Evolutionary conservation across 2,329 filamentous ascomycete species (phyloP).

Genomic region (Colletotrichum caudatum): DNA sequence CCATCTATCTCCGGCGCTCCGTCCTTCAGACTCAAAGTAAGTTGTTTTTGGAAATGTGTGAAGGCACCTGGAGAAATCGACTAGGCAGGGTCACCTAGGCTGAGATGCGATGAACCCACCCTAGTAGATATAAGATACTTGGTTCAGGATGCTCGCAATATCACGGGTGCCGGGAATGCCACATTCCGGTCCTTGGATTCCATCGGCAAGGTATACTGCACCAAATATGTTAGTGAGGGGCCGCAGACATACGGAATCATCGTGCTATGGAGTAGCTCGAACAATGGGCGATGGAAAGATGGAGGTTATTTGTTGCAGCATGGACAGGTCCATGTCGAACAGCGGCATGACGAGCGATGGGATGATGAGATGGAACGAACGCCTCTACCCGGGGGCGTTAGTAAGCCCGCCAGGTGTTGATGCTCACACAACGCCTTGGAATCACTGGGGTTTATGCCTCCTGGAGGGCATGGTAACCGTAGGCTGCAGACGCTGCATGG

Average conservation of each 20-base stretch:
- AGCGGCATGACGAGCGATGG: slow-evolving; percentile 19
- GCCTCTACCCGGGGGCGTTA: background rate
- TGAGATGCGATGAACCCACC: slow-evolving; percentile 22
- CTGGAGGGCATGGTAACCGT: slow-evolving; percentile 13
- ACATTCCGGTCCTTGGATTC: slow-evolving; percentile 27
- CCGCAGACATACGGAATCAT: background rate
- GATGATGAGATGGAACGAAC: slow-evolving; percentile 40
- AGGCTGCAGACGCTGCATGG: slow-evolving; percentile 34
- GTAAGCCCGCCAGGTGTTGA: background rate
- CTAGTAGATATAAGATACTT: slow-evolving; percentile 7
- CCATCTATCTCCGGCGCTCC: background rate
- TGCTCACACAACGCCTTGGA: slow-evolving; percentile 36
- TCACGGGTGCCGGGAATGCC: slow-evolving; percentile 22
- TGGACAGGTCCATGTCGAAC: slow-evolving; percentile 17
- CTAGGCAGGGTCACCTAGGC: background rate
- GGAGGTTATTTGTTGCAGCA: slow-evolving; percentile 13
- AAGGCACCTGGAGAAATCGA: background rate
- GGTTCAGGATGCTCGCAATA: slow-evolving; percentile 14
- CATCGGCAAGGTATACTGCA: slow-evolving; percentile 2
- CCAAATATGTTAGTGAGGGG: background rate
- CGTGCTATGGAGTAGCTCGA: slow-evolving; percentile 1
- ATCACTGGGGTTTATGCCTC: slow-evolving; percentile 28
- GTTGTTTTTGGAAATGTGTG: background rate
- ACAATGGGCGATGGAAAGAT: slow-evolving; percentile 7
- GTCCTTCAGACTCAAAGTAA: background rate